These are phyloP conservation scores for Hypoxylon fragiforme DNA, from an alignment of 495 filamentous ascomycete genomes.

Conservation along the genomic window DNA sequence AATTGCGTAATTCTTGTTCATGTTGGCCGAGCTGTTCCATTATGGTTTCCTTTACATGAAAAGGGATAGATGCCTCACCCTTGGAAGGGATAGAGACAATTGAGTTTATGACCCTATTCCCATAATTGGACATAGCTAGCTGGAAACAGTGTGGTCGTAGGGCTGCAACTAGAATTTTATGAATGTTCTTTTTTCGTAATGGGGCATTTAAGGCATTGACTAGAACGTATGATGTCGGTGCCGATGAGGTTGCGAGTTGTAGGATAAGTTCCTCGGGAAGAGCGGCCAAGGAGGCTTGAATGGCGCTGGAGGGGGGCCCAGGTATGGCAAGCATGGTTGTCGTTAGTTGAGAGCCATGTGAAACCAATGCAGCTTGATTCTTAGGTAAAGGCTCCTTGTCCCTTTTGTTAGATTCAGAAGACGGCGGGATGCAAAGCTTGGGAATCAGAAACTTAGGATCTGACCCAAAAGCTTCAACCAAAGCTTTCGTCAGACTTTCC, in stretches of 20 bases:
- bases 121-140: slow-evolving; percentile 70
- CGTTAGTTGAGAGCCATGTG: slow-evolving; percentile 50
- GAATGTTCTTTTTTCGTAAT: slow-evolving; percentile 56
- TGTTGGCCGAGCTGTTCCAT: slow-evolving; percentile 47
- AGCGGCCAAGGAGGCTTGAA: slow-evolving; percentile 47
- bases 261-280: slow-evolving; percentile 42
- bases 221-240: slow-evolving; percentile 62
- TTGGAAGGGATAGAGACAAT: slow-evolving; percentile 66
- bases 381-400: slow-evolving; percentile 43
- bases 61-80: slow-evolving; percentile 50
- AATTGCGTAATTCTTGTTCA: slow-evolving; percentile 71
- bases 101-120: slow-evolving; percentile 77
- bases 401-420: slow-evolving; percentile 39
- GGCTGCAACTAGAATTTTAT: slow-evolving; percentile 47
- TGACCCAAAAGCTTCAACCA: slow-evolving; percentile 61
- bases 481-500: slow-evolving; percentile 59
- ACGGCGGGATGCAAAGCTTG: slow-evolving; percentile 59
- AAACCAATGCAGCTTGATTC: slow-evolving; percentile 47
- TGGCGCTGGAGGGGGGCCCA: slow-evolving; percentile 43
- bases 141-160: slow-evolving; percentile 60
- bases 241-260: slow-evolving; percentile 43
- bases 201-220: slow-evolving; percentile 69
- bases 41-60: slow-evolving; percentile 57
- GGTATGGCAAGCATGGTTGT: slow-evolving; percentile 48
- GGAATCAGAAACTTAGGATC: slow-evolving; percentile 58